Percentiles rank a stretch among this genome's conserved stretches.
Conservation (phyloP, 1,284 basidiomycete species). For the Microbotryomycetes sp. region DNA sequence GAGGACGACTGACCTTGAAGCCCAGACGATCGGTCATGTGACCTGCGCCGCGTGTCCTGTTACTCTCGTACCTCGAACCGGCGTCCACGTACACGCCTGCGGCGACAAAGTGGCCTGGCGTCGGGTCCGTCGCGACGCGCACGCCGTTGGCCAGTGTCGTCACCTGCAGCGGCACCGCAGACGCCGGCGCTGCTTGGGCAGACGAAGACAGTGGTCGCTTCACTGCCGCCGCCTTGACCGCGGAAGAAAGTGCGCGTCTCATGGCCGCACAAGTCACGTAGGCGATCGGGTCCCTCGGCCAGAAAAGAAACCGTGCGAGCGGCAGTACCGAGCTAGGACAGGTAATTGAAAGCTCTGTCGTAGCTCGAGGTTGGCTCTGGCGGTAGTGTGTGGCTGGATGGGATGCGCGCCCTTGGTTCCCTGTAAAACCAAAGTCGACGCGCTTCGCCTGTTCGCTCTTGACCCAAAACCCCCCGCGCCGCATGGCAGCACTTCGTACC, state of each 20-base stretch:
- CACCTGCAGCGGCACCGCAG: conserved; percentile 39
- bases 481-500: too few relatives aligned
- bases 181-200: conserved; percentile 22
- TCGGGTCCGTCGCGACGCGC: conserved; percentile 81
- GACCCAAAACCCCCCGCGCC: too few relatives aligned
- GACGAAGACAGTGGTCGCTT: neutral
- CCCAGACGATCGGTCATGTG: conserved; percentile 93
- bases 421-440: too few relatives aligned
- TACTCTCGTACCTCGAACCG: conserved; percentile 83
- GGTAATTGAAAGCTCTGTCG: too few relatives aligned
- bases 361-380: too few relatives aligned
- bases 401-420: too few relatives aligned
- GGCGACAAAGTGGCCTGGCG: conserved; percentile 90
- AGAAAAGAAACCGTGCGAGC: too few relatives aligned
- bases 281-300: neutral
- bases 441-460: too few relatives aligned
- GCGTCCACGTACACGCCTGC: conserved; percentile 91
- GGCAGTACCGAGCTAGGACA: too few relatives aligned
- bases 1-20: conserved; percentile 78
- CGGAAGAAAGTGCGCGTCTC: neutral
- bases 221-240: neutral
- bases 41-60: conserved; percentile 67
- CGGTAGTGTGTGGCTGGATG: too few relatives aligned
- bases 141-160: conserved; percentile 88
- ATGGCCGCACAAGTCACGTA: neutral